A percentile compares a stretch with the other conserved stretches of the same genome.
phyloP scores from a whole-genome alignment of 2,329 filamentous ascomycete genomes.

The Aspergillus sp. region DNA sequence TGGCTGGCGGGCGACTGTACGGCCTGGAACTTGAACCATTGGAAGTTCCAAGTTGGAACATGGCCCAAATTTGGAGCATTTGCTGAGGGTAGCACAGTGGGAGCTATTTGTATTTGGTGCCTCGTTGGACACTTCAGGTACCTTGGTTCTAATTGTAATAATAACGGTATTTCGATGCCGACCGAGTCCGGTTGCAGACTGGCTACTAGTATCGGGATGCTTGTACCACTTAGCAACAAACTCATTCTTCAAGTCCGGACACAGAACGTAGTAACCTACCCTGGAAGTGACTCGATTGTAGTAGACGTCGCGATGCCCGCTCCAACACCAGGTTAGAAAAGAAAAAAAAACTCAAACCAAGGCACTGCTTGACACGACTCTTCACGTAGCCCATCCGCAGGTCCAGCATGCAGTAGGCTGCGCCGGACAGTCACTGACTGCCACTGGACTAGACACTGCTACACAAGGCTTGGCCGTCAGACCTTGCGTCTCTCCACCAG shows the following conservation, averaged over 20 bases:
- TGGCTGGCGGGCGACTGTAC: background rate
- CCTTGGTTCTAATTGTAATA: conserved; percentile 5
- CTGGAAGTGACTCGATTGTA: background rate
- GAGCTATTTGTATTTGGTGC: background rate
- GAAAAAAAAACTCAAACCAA: background rate
- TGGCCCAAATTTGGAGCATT: background rate
- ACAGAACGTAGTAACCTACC: background rate
- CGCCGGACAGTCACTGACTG: too few species aligned
- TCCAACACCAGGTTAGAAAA: background rate
- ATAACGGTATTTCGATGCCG: conserved; percentile 4
- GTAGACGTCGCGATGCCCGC: background rate
- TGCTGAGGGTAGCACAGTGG: background rate
- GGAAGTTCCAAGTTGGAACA: background rate
- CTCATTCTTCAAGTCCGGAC: background rate
- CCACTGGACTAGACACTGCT: conserved; percentile 4
- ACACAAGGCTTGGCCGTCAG: conserved; percentile 19
- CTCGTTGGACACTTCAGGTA: background rate
- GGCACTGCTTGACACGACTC: background rate
- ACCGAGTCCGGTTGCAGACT: conserved; percentile 1
- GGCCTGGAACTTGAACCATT: background rate
- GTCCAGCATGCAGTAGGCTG: background rate
- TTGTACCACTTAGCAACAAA: background rate
- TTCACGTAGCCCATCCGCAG: background rate
- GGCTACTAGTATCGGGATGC: background rate
- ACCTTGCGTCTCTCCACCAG: conserved; percentile 21